These are phyloP conservation scores for Ustilago loliicola DNA, from an alignment of 1,284 basidiomycete species.

Conservation along the genomic window DNA sequence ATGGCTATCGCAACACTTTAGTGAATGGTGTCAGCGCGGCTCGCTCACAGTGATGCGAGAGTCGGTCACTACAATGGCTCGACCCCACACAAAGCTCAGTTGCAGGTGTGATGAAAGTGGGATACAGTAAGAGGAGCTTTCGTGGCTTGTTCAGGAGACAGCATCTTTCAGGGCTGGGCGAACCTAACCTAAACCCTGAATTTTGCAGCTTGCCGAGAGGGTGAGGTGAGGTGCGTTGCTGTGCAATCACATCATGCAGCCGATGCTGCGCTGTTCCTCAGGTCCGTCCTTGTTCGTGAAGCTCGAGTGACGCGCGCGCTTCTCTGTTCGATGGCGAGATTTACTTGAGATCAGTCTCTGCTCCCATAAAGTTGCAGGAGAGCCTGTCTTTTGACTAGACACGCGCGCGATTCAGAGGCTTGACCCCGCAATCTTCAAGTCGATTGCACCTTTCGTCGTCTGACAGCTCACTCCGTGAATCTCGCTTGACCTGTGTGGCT, in stretches of 20 bases:
- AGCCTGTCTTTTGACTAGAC: neutral
- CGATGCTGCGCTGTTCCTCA: neutral
- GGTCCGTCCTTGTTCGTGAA: neutral
- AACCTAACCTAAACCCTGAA: slow-evolving; percentile 4
- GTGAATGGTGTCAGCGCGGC: slow-evolving; percentile 6
- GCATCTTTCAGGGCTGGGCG: neutral
- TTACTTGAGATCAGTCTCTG: slow-evolving; percentile 2
- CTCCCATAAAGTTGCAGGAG: neutral
- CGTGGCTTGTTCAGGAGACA: slow-evolving; percentile 3
- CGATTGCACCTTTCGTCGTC: neutral
- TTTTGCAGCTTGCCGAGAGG: slow-evolving; percentile 3
- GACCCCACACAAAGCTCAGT: neutral
- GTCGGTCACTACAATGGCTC: neutral
- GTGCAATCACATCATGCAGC: slow-evolving; percentile 4
- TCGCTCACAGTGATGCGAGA: neutral
- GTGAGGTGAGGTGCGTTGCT: slow-evolving; percentile 1
- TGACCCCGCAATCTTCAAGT: neutral
- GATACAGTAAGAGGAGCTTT: neutral
- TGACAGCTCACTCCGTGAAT: neutral
- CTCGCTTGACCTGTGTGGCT: neutral
- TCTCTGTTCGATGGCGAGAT: slow-evolving; percentile 8
- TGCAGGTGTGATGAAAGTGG: neutral
- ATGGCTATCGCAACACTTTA: neutral
- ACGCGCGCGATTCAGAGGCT: neutral
- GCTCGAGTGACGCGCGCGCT: neutral